These are phyloP conservation scores for Neofusicoccum sp. DNA, from an alignment of 2,329 filamentous ascomycete genomes.

Conservation along the genomic window DNA sequence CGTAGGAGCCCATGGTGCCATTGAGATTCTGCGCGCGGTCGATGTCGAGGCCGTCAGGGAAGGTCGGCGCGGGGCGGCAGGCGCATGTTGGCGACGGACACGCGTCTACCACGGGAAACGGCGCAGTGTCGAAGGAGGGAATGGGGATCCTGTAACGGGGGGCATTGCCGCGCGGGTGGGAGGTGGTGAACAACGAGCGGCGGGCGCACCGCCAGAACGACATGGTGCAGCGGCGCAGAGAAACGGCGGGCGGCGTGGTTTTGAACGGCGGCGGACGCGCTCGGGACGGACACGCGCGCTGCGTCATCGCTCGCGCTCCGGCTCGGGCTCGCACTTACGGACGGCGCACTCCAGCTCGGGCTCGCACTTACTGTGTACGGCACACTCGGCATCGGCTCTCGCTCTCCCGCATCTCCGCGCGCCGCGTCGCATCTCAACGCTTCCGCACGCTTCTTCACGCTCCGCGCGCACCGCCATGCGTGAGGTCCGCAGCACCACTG, in stretches of 20 bases:
- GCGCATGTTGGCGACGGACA: conserved; percentile 78
- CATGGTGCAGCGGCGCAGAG: conserved; percentile 13
- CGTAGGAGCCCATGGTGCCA: conserved; percentile 76
- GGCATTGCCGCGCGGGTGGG: conserved; percentile 1
- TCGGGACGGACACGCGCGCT: background rate
- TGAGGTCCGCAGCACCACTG: background rate
- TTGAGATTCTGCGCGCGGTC: conserved; percentile 71
- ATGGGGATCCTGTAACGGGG: conserved; percentile 21
- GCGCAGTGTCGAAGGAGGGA: conserved; percentile 29
- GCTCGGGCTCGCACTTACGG: conserved; percentile 4
- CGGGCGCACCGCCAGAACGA: conserved; percentile 6
- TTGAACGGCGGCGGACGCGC: background rate
- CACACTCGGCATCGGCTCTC: conserved; percentile 4
- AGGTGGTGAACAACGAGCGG: conserved; percentile 14
- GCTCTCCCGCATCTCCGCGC: background rate
- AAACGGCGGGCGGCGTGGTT: background rate
- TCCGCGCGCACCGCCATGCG: too few relatives aligned
- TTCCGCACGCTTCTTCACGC: too few relatives aligned
- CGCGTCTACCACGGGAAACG: conserved; percentile 50
- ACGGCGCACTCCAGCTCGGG: background rate
- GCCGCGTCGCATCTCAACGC: background rate
- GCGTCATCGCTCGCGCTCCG: background rate
- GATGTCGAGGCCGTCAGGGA: conserved; percentile 63
- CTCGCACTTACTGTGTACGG: background rate
- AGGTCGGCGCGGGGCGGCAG: conserved; percentile 65